A percentile compares a stretch with the other conserved stretches of the same genome.
phyloP scores from a whole-genome alignment of 2,329 filamentous ascomycete genomes.

The Onygenales sp. region DNA sequence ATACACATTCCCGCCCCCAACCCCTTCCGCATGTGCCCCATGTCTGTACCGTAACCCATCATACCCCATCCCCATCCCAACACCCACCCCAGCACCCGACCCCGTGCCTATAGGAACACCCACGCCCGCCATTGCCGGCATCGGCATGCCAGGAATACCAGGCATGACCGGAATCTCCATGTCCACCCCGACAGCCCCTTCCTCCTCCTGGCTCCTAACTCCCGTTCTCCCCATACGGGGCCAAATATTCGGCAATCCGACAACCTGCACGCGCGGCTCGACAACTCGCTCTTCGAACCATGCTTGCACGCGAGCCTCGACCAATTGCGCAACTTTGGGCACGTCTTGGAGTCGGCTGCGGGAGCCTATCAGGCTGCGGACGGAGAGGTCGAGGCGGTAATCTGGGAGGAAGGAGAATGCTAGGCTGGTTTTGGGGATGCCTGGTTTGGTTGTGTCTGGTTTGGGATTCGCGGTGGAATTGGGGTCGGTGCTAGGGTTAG shows the following conservation, averaged over 20 bases:
- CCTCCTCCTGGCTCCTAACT: constrained; percentile 34
- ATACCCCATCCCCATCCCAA: constrained; percentile 21
- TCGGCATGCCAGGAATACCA: not conserved
- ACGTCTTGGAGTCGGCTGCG: constrained; percentile 55
- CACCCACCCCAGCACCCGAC: constrained; percentile 11
- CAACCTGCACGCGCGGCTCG: constrained; percentile 56
- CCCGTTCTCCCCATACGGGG: constrained; percentile 45
- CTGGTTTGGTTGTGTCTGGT: constrained; percentile 20
- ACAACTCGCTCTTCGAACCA: constrained; percentile 61
- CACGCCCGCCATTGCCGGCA: not conserved
- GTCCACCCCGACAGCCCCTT: constrained; percentile 16
- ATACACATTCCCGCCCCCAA: constrained; percentile 18
- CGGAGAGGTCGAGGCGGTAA: constrained; percentile 57
- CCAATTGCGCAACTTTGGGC: constrained; percentile 56
- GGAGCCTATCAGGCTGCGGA: constrained; percentile 54
- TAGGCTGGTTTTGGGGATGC: constrained; percentile 70
- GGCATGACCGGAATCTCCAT: not conserved
- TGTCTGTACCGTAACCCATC: constrained; percentile 13
- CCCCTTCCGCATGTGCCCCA: constrained; percentile 14
- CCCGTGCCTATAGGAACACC: not conserved
- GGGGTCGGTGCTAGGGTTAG: constrained; percentile 13
- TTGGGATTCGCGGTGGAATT: constrained; percentile 5
- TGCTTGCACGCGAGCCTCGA: constrained; percentile 54
- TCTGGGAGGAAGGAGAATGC: constrained; percentile 75
- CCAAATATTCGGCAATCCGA: constrained; percentile 53